These are phyloP conservation scores for Solanum paucissectum DNA, from an alignment of 257 asterid species.

Conservation along the genomic window DNA sequence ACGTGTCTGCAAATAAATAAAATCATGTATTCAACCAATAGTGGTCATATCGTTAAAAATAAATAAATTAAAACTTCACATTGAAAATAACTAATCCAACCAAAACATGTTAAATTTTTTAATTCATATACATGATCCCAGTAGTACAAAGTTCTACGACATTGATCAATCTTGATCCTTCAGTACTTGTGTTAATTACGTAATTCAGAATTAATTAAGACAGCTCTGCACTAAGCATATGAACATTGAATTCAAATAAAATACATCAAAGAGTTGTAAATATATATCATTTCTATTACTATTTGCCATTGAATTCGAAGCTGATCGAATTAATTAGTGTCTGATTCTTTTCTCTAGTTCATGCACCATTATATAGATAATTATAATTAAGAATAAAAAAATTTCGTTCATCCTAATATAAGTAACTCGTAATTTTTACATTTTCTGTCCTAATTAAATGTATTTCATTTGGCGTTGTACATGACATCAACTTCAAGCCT, in stretches of 20 bases:
- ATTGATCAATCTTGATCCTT: not conserved
- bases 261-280: not conserved
- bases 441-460: not conserved
- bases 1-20: not conserved
- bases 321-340: not conserved
- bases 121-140: not conserved
- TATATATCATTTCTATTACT: not conserved
- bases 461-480: not conserved
- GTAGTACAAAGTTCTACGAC: not conserved
- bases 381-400: not conserved
- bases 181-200: not conserved
- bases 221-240: not conserved
- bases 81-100: not conserved
- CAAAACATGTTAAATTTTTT: not conserved
- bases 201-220: too few species aligned
- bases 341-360: not conserved
- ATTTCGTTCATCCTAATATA: too few species aligned
- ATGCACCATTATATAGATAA: not conserved
- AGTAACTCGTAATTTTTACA: not conserved
- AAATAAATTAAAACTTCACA: not conserved
- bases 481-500: not conserved
- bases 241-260: not conserved
- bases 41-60: not conserved
- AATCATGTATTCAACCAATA: too few species aligned
- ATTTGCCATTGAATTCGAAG: not conserved